phyloP scores from a whole-genome alignment of 2,329 filamentous ascomycete genomes.

The Pseudogymnoascus sp. region DNA sequence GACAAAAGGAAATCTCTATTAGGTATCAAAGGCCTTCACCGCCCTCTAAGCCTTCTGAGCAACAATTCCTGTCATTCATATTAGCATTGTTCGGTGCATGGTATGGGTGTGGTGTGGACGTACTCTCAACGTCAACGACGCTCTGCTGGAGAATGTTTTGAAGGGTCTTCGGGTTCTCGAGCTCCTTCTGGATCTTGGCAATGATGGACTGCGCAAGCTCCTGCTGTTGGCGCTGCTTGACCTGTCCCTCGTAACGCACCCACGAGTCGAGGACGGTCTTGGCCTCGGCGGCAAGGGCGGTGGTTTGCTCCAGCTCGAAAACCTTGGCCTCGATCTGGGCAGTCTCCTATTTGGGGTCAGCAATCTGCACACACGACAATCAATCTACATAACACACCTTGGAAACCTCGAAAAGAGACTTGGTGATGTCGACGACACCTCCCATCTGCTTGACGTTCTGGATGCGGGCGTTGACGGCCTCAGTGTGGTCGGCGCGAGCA shows the following conservation, averaged over 20 bases:
- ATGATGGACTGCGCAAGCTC: conserved; percentile 91
- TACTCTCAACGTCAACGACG: conserved; percentile 92
- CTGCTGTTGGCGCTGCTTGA: conserved; percentile 97
- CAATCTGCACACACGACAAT: background rate
- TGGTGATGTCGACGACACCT: conserved; percentile 92
- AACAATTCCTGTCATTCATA: conserved; percentile 7
- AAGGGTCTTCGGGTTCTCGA: conserved; percentile 93
- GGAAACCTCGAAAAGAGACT: conserved; percentile 93
- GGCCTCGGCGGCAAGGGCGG: conserved; percentile 82
- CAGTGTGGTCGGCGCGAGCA: conserved; percentile 87
- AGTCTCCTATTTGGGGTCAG: conserved; percentile 53
- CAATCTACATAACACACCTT: conserved; percentile 55
- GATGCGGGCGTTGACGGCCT: conserved; percentile 91
- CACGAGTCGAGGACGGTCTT: conserved; percentile 95
- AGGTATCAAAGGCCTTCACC: background rate
- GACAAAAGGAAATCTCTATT: conserved; percentile 9
- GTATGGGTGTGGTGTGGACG: conserved; percentile 25
- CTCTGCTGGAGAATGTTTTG: conserved; percentile 98
- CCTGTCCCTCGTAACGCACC: conserved; percentile 97
- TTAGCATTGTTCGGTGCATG: background rate
- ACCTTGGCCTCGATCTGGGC: conserved; percentile 91
- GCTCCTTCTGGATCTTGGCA: conserved; percentile 96
- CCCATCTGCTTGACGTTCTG: conserved; percentile 90
- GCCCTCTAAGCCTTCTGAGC: conserved; percentile 6
- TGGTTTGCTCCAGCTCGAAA: conserved; percentile 95